A percentile compares a stretch with the other conserved stretches of the same genome.
phyloP scores from a whole-genome alignment of 306 rosid genomes.

The Senna tora region DNA sequence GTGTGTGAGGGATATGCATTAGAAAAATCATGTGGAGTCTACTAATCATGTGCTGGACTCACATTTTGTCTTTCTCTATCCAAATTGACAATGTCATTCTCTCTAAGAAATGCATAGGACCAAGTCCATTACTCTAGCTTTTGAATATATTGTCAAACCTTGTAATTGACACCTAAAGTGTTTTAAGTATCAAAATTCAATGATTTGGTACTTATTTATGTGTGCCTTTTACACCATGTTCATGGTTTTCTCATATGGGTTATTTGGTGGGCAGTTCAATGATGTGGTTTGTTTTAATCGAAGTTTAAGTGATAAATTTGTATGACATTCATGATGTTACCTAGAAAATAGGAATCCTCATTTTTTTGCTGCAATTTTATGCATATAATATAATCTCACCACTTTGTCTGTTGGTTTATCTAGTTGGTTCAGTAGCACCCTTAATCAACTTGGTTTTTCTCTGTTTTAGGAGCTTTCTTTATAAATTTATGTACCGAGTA shows the following conservation, averaged over 20 bases:
- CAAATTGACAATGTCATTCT: not conserved
- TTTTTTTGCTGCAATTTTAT: not conserved
- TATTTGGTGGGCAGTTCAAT: slow-evolving; percentile 23
- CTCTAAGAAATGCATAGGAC: not conserved
- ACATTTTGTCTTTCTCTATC: not conserved
- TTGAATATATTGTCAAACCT: slow-evolving; percentile 9
- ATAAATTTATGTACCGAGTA: not conserved
- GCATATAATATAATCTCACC: slow-evolving; percentile 16
- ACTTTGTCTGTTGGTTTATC: slow-evolving; percentile 33
- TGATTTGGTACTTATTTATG: not conserved
- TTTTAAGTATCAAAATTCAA: slow-evolving; percentile 4
- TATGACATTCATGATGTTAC: not conserved
- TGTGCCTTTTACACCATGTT: not conserved
- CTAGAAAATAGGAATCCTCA: not conserved
- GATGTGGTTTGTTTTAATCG: slow-evolving; percentile 10
- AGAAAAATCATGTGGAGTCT: not conserved
- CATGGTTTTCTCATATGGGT: slow-evolving; percentile 1
- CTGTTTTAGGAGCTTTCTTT: slow-evolving; percentile 12
- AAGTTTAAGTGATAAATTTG: slow-evolving; percentile 1
- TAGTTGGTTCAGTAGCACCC: not conserved
- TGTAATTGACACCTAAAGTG: not conserved
- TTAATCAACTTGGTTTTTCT: slow-evolving; percentile 1
- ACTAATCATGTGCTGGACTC: not conserved
- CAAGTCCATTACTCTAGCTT: not conserved
- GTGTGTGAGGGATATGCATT: not conserved